phyloP scores from a whole-genome alignment of 345 rosid species.

The Aquilaria yunnanensis region DNA sequence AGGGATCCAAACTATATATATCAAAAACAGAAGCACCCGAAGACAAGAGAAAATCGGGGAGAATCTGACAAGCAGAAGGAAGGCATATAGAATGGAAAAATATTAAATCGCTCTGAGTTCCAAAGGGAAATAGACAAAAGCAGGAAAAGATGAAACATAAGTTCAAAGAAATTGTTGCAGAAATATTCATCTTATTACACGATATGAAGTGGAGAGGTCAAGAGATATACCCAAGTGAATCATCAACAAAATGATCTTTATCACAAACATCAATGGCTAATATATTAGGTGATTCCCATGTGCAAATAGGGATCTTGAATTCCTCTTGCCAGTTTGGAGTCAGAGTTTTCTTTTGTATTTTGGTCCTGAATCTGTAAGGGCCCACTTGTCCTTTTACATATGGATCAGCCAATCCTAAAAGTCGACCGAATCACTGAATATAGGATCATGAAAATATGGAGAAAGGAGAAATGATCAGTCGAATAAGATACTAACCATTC shows the following conservation, averaged over 20 bases:
- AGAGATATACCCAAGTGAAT: conserved; percentile 70
- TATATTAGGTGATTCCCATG: conserved; percentile 69
- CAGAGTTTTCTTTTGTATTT: conserved; percentile 57
- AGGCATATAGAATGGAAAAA: neutral
- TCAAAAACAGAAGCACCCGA: too few relatives aligned
- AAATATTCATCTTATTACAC: neutral
- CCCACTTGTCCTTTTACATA: conserved; percentile 94
- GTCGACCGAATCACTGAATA: conserved; percentile 6
- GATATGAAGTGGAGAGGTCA: conserved; percentile 1
- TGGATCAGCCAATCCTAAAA: conserved; percentile 89
- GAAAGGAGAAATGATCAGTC: conserved; percentile 1
- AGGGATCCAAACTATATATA: too few relatives aligned
- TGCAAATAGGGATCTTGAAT: conserved; percentile 64
- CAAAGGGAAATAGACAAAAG: neutral
- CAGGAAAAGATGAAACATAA: too few relatives aligned
- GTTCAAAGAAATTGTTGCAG: too few relatives aligned
- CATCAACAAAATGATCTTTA: conserved; percentile 81
- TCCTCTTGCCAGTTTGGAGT: conserved; percentile 92
- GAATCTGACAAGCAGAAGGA: neutral
- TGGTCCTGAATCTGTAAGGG: conserved; percentile 66
- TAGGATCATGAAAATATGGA: neutral
- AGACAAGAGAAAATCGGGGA: too few relatives aligned
- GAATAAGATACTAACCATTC: conserved; percentile 48
- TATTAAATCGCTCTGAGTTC: neutral
- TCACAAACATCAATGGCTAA: conserved; percentile 73